These are phyloP conservation scores for Amylocystis lapponica DNA, from an alignment of 768 basidiomycete species.

Conservation along the genomic window DNA sequence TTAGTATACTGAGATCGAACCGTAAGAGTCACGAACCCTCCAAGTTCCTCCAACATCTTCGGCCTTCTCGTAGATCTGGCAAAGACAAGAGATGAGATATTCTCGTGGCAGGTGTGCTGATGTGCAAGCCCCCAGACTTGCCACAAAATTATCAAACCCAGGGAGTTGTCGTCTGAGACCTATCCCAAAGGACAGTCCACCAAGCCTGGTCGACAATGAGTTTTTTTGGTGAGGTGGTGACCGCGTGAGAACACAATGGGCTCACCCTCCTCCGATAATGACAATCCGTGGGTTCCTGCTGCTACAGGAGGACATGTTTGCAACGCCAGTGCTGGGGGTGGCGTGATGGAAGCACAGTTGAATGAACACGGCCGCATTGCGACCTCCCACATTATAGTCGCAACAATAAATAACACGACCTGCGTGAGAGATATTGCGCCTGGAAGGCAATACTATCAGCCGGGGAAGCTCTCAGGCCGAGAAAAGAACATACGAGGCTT, in stretches of 20 bases:
- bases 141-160: slow-evolving; percentile 26
- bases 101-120: not conserved
- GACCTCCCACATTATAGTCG: too few relatives aligned
- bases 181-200: slow-evolving; percentile 26
- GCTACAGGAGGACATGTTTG: too few relatives aligned
- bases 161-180: slow-evolving; percentile 25
- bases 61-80: slow-evolving; percentile 29
- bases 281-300: too few relatives aligned
- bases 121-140: slow-evolving; percentile 8
- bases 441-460: too few relatives aligned
- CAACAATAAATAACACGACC: too few relatives aligned
- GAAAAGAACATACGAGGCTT: too few relatives aligned
- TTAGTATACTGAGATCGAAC: not conserved
- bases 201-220: slow-evolving; percentile 11
- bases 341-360: too few relatives aligned
- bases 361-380: too few relatives aligned
- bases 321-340: too few relatives aligned
- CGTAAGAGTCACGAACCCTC: slow-evolving; percentile 20
- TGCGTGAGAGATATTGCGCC: too few relatives aligned
- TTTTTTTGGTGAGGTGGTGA: not conserved
- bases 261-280: slow-evolving; percentile 24
- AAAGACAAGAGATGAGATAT: not conserved
- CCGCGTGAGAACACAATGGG: not conserved
- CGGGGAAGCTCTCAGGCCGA: too few relatives aligned
- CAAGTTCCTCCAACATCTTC: slow-evolving; percentile 24